Percentiles rank a stretch among this genome's conserved stretches.
phyloP scores from a whole-genome alignment of 2,329 filamentous ascomycete species.

The Peltaster fructicola region DNA sequence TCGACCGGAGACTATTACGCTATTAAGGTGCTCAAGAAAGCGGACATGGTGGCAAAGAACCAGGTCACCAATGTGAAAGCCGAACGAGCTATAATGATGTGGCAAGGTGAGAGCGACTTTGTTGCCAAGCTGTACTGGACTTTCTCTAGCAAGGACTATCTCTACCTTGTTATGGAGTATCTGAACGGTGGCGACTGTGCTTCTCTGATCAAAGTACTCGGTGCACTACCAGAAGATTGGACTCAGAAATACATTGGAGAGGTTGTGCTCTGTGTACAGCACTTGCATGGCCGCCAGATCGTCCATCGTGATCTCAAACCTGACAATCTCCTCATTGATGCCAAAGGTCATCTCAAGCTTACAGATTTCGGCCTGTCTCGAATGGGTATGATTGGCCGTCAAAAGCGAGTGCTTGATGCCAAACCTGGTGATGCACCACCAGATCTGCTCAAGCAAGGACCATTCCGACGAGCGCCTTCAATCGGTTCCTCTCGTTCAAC shows the following conservation, averaged over 20 bases:
- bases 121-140: constrained; percentile 99
- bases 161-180: constrained; percentile 98
- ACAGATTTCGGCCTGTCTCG: constrained; percentile 95
- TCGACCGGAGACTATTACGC: constrained; percentile 96
- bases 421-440: constrained; percentile 67
- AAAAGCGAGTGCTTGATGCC: constrained; percentile 77
- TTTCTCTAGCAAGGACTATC: constrained; percentile 96
- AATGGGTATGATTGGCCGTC: constrained; percentile 90
- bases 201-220: constrained; percentile 84
- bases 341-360: constrained; percentile 87
- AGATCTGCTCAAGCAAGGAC: constrained; percentile 80
- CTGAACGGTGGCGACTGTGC: constrained; percentile 94
- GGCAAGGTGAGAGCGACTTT: constrained; percentile 97
- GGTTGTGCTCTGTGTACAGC: constrained; percentile 90
- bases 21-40: constrained; percentile 96
- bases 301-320: constrained; percentile 95
- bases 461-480: constrained; percentile 72
- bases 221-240: constrained; percentile 89
- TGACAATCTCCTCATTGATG: constrained; percentile 91
- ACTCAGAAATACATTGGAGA: constrained; percentile 94
- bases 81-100: constrained; percentile 99
- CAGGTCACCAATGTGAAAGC: constrained; percentile 98
- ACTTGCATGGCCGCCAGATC: constrained; percentile 84
- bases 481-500: constrained; percentile 81
- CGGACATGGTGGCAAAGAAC: constrained; percentile 99